phyloP scores from a whole-genome alignment of 345 rosid species.

The Salix viminalis region DNA sequence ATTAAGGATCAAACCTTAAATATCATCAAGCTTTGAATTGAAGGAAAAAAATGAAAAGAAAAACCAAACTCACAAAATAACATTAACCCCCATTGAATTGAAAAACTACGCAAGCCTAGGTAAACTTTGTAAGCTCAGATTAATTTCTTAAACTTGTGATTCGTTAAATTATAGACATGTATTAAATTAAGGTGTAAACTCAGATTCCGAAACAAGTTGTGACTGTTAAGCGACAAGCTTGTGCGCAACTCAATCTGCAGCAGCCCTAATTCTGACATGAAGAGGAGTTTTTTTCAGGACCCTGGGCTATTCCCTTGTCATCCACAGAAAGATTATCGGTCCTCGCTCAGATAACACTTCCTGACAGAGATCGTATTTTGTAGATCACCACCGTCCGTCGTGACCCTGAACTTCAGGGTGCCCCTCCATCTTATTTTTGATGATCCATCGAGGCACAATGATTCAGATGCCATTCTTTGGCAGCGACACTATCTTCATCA shows the following conservation, averaged over 20 bases:
- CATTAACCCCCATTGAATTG: too few relatives aligned
- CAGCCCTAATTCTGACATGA: conserved; percentile 40
- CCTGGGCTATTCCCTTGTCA: conserved; percentile 37
- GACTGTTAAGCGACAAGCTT: conserved; percentile 79
- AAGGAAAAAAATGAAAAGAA: too few relatives aligned
- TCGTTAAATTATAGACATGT: too few relatives aligned
- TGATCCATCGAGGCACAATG: conserved; percentile 23
- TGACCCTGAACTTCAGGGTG: conserved; percentile 26
- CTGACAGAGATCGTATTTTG: conserved; percentile 43
- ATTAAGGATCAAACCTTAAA: too few relatives aligned
- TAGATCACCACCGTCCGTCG: conserved; percentile 33
- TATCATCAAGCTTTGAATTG: too few relatives aligned
- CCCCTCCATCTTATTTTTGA: conserved; percentile 39
- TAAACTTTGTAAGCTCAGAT: too few relatives aligned
- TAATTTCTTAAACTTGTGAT: too few relatives aligned
- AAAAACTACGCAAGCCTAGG: too few relatives aligned
- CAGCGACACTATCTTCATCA: conserved; percentile 41
- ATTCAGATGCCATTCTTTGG: conserved; percentile 27
- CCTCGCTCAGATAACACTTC: conserved; percentile 41
- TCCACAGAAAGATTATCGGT: conserved; percentile 44
- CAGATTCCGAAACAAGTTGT: too few relatives aligned
- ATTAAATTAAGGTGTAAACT: too few relatives aligned
- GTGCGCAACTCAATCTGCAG: conserved; percentile 65
- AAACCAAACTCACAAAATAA: too few relatives aligned
- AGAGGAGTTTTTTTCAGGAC: conserved; percentile 38